Evolutionary conservation across 148 eudicot species (phyloP), one percentile per base, ranked within the genome.

Genomic region (Camellia sinensis): DNA sequence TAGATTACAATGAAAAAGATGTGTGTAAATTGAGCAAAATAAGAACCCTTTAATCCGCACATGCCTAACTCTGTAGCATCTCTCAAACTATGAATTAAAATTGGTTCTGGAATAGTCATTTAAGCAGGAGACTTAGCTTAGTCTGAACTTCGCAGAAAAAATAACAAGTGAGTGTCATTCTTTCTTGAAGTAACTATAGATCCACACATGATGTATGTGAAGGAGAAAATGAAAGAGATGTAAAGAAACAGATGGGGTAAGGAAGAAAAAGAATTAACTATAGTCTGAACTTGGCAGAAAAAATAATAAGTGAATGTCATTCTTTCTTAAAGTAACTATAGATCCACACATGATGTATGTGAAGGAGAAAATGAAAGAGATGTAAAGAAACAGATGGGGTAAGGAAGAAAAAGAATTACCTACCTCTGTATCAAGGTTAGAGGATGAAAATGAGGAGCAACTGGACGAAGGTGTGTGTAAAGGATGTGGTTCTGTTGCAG

Each of bases 351-450:
- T 2, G 37, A 4, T 50, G 50, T 8, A 10, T 4, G 14, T 14
- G 1, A 17, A 68, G 19, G 19, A 68, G 52, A 43, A 14, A 8
- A 21, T 71, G 41, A 56, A 73, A 14, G 15, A 21, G 22, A 43
- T 1, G 43, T 29, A 11, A 3, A 65, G 14, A 76, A 71, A 37
- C 7, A 1, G 3, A 62, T 10, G 18, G 9, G 18, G 12, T 14
- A 12, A 67, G 50, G 43, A 17, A 18, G 40, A 57, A 53, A 7
- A 5, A 48, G 37, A 29, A 29, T 29, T 29, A 29, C 37, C 37
- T 83, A 89, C 95, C 95, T 91, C 90, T 1, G 92, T 91, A 68
- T 91, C 95, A 57, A 91, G 85, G 73, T 80, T 88, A 80, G 94
- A 89, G 71, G 92, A 85, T 17, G 92, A 79, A 72, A 87, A 89